These are phyloP conservation scores for Scleroderma citrinum DNA, from an alignment of 768 basidiomycete species.

Conservation along the genomic window DNA sequence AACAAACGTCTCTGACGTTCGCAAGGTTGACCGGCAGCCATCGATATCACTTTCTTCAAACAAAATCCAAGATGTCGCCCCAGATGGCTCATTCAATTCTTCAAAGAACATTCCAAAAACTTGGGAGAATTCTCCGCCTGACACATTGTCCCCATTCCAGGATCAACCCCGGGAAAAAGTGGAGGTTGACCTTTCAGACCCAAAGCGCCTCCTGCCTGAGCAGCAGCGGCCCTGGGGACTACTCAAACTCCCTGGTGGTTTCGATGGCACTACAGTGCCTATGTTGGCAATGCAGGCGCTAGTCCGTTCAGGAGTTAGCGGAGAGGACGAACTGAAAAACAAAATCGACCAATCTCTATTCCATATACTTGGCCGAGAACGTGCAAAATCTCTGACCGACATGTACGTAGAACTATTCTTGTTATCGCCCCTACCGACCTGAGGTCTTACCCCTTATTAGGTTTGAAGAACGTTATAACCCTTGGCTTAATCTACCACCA, in stretches of 20 bases:
- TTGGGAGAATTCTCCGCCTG: slow-evolving; percentile 15
- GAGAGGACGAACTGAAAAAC: slow-evolving; percentile 15
- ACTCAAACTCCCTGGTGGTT: slow-evolving; percentile 30
- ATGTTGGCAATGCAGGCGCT: slow-evolving; percentile 42
- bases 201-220: slow-evolving; percentile 32
- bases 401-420: slow-evolving; percentile 24
- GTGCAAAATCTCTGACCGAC: slow-evolving; percentile 33
- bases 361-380: slow-evolving; percentile 29
- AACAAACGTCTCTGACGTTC: slow-evolving; percentile 15
- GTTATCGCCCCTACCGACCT: neutral
- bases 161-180: slow-evolving; percentile 13
- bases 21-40: slow-evolving; percentile 19
- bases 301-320: slow-evolving; percentile 22
- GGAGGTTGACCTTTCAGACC: slow-evolving; percentile 27
- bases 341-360: slow-evolving; percentile 25
- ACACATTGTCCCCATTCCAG: slow-evolving; percentile 14
- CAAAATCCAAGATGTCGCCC: slow-evolving; percentile 12
- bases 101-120: slow-evolving; percentile 12
- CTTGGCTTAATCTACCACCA: slow-evolving; percentile 39
- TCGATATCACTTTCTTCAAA: slow-evolving; percentile 15
- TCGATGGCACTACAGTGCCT: slow-evolving; percentile 41
- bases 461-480: slow-evolving; percentile 39
- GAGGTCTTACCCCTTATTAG: neutral
- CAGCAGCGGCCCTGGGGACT: slow-evolving; percentile 35
- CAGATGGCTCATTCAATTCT: slow-evolving; percentile 15